Conservation (phyloP, 345 rosid species). For the Physaria fendleri region DNA sequence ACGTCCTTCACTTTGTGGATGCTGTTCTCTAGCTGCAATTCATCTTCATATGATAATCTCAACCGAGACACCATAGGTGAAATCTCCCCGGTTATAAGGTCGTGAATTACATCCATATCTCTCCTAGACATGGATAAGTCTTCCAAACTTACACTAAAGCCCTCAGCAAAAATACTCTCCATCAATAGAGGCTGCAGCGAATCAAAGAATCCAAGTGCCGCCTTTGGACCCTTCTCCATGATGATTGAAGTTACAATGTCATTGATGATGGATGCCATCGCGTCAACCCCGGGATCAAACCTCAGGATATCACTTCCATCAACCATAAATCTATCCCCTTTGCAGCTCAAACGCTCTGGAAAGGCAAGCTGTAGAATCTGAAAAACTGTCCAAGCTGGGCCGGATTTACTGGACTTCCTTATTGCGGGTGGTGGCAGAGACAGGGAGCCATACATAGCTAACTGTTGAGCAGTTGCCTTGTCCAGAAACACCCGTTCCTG, state of each 20-base stretch:
- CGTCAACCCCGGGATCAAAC: conserved; percentile 43
- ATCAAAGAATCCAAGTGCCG: conserved; percentile 61
- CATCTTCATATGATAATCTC: conserved; percentile 57
- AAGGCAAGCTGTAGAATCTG: conserved; percentile 72
- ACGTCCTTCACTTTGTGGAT: conserved; percentile 45
- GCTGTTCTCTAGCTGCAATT: conserved; percentile 64
- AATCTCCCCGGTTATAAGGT: conserved; percentile 30
- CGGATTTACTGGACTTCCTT: conserved; percentile 35
- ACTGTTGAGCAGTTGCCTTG: conserved; percentile 55
- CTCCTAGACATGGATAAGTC: conserved; percentile 58
- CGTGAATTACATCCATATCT: conserved; percentile 33
- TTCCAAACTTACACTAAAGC: conserved; percentile 61
- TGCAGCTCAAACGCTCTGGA: conserved; percentile 54
- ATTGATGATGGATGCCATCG: conserved; percentile 40
- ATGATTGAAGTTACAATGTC: conserved; percentile 59
- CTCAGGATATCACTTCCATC: conserved; percentile 49
- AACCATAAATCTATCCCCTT: conserved; percentile 51
- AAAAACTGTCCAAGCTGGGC: conserved; percentile 60
- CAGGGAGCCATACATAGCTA: conserved; percentile 61
- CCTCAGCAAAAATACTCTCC: conserved; percentile 62
- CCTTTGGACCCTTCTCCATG: conserved; percentile 66
- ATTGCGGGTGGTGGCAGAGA: conserved; percentile 69
- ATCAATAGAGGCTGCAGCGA: conserved; percentile 76
- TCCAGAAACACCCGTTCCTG: conserved; percentile 42
- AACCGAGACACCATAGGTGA: conserved; percentile 53